Conservation (phyloP, 2,329 filamentous ascomycete genomes). For the Ambrosiella xylebori region DNA sequence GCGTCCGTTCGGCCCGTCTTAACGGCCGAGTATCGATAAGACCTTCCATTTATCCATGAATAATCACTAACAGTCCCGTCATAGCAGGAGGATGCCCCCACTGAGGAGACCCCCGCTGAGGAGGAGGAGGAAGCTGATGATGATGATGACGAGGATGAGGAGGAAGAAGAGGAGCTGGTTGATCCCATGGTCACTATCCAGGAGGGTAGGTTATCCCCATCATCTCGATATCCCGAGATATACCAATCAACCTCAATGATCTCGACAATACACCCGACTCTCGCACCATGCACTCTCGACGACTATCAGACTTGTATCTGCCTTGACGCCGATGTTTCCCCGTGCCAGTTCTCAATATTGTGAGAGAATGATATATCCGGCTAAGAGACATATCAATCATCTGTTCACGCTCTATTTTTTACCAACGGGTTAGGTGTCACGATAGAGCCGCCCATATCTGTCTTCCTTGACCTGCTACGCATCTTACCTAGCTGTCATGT, state of each 20-base stretch:
- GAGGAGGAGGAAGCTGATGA: slow-evolving; percentile 35
- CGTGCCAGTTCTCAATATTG: background rate
- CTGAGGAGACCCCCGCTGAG: slow-evolving; percentile 20
- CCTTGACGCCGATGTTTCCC: background rate
- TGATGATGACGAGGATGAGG: slow-evolving; percentile 46
- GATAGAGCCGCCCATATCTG: too few species aligned
- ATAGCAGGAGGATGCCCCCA: slow-evolving; percentile 16
- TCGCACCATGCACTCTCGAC: background rate
- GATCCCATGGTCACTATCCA: slow-evolving; percentile 80
- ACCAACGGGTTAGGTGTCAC: too few species aligned
- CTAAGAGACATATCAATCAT: too few species aligned
- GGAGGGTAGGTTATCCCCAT: slow-evolving; percentile 52
- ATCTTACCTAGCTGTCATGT: too few species aligned
- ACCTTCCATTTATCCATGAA: slow-evolving; percentile 1
- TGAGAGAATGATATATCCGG: background rate
- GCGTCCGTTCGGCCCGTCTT: background rate
- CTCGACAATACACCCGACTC: background rate
- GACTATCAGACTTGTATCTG: background rate
- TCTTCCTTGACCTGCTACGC: too few species aligned
- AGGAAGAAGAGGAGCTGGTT: slow-evolving; percentile 64
- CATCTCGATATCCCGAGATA: background rate
- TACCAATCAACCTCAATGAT: background rate
- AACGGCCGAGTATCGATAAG: slow-evolving; percentile 19
- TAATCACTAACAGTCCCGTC: background rate
- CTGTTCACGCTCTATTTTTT: background rate